Evolutionary conservation across 805 yeast species (phyloP).

Genomic region (Metschnikowia shivogae): DNA sequence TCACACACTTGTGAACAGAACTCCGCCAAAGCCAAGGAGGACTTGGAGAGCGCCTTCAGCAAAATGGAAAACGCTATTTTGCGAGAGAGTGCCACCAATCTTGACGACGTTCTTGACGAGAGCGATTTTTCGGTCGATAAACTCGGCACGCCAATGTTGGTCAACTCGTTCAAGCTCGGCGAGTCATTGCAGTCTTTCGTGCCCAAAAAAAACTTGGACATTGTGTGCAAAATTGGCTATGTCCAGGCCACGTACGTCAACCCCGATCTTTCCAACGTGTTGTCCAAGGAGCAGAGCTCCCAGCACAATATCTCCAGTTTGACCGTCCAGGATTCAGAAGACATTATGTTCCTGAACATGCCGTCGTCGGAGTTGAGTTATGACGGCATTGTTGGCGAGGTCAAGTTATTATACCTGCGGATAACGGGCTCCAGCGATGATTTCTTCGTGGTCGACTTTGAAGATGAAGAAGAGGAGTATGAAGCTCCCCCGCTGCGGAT

Average conservation of each 20-base stretch:
- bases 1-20: slow-evolving; percentile 68
- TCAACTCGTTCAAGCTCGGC: slow-evolving; percentile 81
- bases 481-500: neutral
- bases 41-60: slow-evolving; percentile 73
- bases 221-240: slow-evolving; percentile 39
- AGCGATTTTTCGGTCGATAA: slow-evolving; percentile 34
- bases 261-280: slow-evolving; percentile 37
- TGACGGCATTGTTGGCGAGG: slow-evolving; percentile 85
- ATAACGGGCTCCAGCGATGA: slow-evolving; percentile 94
- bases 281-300: slow-evolving; percentile 23
- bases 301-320: slow-evolving; percentile 23
- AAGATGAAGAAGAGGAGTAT: slow-evolving; percentile 75
- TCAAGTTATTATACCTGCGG: slow-evolving; percentile 64
- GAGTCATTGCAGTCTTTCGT: slow-evolving; percentile 80
- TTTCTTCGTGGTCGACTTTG: slow-evolving; percentile 93
- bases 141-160: slow-evolving; percentile 56
- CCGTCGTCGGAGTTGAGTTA: slow-evolving; percentile 86
- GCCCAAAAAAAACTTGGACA: slow-evolving; percentile 62
- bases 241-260: slow-evolving; percentile 35
- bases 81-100: slow-evolving; percentile 64
- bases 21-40: slow-evolving; percentile 64
- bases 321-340: slow-evolving; percentile 17
- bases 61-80: slow-evolving; percentile 77
- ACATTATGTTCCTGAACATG: slow-evolving; percentile 47
- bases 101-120: slow-evolving; percentile 38